Base-by-base conservation (phyloP, 2,329 filamentous ascomycete species). In the Tolypocladium paradoxum region DNA sequence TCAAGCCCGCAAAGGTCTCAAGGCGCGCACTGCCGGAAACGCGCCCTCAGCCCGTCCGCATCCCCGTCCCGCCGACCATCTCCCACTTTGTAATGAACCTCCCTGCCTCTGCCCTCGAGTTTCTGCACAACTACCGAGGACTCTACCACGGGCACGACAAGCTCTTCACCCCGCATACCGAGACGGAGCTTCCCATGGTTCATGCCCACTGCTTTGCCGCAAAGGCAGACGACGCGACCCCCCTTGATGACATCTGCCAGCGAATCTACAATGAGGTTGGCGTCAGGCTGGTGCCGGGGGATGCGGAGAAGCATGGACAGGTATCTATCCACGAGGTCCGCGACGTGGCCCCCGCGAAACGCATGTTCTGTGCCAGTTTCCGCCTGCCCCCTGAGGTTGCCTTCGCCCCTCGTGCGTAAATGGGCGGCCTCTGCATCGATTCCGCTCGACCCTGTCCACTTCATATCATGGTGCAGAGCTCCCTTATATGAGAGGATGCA, bases 81-180 rank as follows among this genome's bases (percentile, higher is more conserved):
- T 79, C 84, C n/a, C 93, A 97, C 73, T 99, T 91, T 68, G 87
- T 97, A 59, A 96, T 99, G 89, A 99, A 99, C 70, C 84, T 99
- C 18, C 93, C 93, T 0, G 93, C 91, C 1, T 87, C 84, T 1
- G 92, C 93, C 1, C 85, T 93, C 55, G 84, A 87, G 54, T 99
- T 99, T 66, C 77, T 96, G 24, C 74, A 76, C 53, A 70, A 71
- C 61, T 73, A 63, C 60, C 81, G 83, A 22, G 92, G 93, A 5
- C 70, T 96, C 18, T 97, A 96, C 66, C 72, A 79, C n/a, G 83
- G 83, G 3, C 76, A 82, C 27, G 83, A 90, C 66, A 57, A 68
- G 2, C 74, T 89, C 1, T 91, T 92, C 60, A 64, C 70, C 31
- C 82, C 84, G 1, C 68, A 79, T 54, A 85, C 81, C 1, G 65